A percentile compares a stretch with the other conserved stretches of the same genome.
These are phyloP conservation scores for Heimioporus punctisporus DNA, from an alignment of 1,284 basidiomycete genomes.

Conservation along the genomic window DNA sequence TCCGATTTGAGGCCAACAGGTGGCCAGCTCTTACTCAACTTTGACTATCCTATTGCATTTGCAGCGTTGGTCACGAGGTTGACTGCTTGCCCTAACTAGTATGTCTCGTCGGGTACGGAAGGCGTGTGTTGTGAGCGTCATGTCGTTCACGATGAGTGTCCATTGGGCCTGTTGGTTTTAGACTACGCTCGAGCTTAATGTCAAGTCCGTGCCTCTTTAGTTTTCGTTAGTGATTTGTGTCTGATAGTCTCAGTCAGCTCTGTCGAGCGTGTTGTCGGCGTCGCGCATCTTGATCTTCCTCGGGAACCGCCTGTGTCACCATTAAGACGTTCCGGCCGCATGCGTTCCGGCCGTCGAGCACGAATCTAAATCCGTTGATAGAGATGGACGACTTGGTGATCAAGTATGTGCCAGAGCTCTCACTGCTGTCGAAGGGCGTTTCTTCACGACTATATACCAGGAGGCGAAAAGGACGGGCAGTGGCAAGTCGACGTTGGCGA, in stretches of 20 bases:
- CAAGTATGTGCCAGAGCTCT: conserved; percentile 85
- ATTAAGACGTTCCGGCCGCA: conserved; percentile 72
- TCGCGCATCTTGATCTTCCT: conserved; percentile 86
- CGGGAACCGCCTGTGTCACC: conserved; percentile 79
- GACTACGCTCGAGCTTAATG: conserved; percentile 47
- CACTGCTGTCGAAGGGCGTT: conserved; percentile 77
- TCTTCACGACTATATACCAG: conserved; percentile 66
- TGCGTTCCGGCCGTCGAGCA: conserved; percentile 87
- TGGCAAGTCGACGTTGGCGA: conserved; percentile 85
- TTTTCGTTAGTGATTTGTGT: too few relatives aligned
- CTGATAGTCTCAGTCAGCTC: conserved; percentile 61
- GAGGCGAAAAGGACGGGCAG: conserved; percentile 75
- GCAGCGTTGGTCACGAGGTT: not conserved
- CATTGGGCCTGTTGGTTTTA: conserved; percentile 74
- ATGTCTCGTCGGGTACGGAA: not conserved
- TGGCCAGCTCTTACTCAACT: too few relatives aligned
- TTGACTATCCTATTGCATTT: too few relatives aligned
- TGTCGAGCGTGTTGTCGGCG: conserved; percentile 89
- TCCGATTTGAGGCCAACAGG: too few relatives aligned
- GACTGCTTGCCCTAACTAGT: conserved; percentile 4
- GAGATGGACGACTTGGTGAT: conserved; percentile 70
- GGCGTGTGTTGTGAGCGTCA: not conserved
- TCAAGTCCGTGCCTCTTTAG: conserved; percentile 25
- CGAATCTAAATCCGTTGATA: conserved; percentile 51
- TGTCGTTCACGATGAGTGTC: conserved; percentile 57